Percentiles rank a stretch among this genome's conserved stretches.
Evolutionary conservation across 1,284 basidiomycete species (phyloP).

Genomic region (Chalciporus piperatoides): DNA sequence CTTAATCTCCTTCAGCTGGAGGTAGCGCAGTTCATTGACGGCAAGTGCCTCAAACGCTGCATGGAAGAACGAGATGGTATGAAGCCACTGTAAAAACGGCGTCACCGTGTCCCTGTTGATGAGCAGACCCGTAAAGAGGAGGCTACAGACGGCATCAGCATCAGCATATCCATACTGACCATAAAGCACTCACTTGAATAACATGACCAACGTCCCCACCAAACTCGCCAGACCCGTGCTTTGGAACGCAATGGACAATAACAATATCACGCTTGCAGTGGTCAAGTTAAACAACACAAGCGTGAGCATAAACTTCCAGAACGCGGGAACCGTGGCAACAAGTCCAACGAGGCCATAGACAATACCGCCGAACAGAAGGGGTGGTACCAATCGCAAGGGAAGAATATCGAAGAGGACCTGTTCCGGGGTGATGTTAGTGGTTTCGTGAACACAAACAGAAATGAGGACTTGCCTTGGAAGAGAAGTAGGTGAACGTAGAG

Average conservation of each 20-base stretch:
- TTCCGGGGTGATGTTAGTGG: background rate
- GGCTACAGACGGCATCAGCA: conserved; percentile 43
- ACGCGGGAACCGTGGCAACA: conserved; percentile 82
- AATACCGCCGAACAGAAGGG: conserved; percentile 91
- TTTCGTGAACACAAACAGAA: background rate
- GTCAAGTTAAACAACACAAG: conserved; percentile 95
- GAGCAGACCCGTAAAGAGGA: conserved; percentile 92
- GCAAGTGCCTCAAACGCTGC: conserved; percentile 96
- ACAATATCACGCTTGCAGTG: conserved; percentile 86
- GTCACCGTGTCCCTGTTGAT: conserved; percentile 91
- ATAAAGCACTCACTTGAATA: conserved; percentile 80
- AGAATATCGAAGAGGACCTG: conserved; percentile 93
- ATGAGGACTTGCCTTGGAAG: conserved; percentile 67
- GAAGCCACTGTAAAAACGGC: conserved; percentile 75
- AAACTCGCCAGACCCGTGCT: conserved; percentile 88
- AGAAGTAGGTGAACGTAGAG: conserved; percentile 92
- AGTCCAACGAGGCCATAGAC: conserved; percentile 93
- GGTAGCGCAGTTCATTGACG: conserved; percentile 91
- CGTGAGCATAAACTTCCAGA: conserved; percentile 98
- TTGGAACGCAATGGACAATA: conserved; percentile 84
- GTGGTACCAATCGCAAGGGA: conserved; percentile 90
- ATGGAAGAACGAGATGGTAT: conserved; percentile 95
- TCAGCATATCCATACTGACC: background rate
- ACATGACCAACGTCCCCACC: conserved; percentile 92
- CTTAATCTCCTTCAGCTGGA: conserved; percentile 89